Evolutionary conservation across 1,284 basidiomycete genomes (phyloP), one percentile per base, ranked within the genome.

Genomic region (Ustilago vetiveriae): DNA sequence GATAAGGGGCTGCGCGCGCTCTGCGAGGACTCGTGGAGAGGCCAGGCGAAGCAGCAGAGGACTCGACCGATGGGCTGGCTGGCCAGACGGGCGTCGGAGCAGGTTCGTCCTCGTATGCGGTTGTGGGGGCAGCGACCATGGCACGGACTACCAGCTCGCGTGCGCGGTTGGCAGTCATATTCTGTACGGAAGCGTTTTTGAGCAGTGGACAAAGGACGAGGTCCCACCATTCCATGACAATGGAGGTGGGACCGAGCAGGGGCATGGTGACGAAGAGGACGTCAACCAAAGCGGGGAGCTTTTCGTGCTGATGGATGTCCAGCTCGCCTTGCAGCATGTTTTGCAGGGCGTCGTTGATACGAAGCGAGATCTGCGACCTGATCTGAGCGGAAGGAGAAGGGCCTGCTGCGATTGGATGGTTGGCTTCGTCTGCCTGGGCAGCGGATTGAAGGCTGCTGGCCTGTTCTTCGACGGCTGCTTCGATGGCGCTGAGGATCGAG

Each of bases 191-290:
- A 0, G 62, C 47, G 23, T 65, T 65, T 40, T 76, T 69, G 37
- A 82, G 67, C 11, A 78, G 42, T 22, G 79, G 80, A 10, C 70
- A 59, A 10, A 82, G 50, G 10, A 79, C 52, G 24, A 72, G 62
- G 29, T 78, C 77, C 73, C 75, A 80, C 80, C 80, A 82, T 39
- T 75, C 63, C 50, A 68, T 52, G 2, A 77, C 64, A 26, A 81
- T 68, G 27, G 37, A 41, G 5, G 35, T 35, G 14, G 74, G 46
- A 13, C 64, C 69, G 13, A 80, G 44, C 14, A 80, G 38, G 9
- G 68, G 54, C 22, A 55, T 63, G n/a, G 75, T 38, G 6, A 52
- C 52, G 23, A 64, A 63, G 36, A 81, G 60, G 40, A 72, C 50
- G 22, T 68, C 74, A 54, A 76, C 64, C 11, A 78, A 24, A 10